Evolutionary conservation across 2,329 filamentous ascomycete species (phyloP).

Genomic region (Phaeosphaeria sp.): DNA sequence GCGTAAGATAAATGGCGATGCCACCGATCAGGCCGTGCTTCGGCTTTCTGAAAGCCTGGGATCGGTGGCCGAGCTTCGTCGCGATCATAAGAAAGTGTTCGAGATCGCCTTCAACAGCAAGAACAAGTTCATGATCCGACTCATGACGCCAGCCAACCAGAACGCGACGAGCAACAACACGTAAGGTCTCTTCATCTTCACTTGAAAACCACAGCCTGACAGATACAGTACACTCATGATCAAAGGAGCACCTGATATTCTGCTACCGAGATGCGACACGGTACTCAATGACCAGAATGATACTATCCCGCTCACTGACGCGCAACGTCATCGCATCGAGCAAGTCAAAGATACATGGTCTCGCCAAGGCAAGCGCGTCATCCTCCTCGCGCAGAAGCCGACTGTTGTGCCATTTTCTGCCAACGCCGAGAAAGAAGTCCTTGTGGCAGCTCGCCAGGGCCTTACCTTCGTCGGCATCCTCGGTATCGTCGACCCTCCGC

Average conservation of each 20-base stretch:
- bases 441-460: slow-evolving; percentile 57
- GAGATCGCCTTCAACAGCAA: slow-evolving; percentile 75
- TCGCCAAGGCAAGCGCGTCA: slow-evolving; percentile 70
- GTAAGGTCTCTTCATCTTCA: neutral
- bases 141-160: slow-evolving; percentile 55
- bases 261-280: slow-evolving; percentile 68
- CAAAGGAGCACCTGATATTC: slow-evolving; percentile 79
- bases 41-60: slow-evolving; percentile 73
- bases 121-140: slow-evolving; percentile 81
- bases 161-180: slow-evolving; percentile 36
- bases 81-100: slow-evolving; percentile 70
- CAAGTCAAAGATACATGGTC: slow-evolving; percentile 73
- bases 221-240: slow-evolving; percentile 65
- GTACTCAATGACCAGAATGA: slow-evolving; percentile 65
- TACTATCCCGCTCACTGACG: slow-evolving; percentile 55
- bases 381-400: slow-evolving; percentile 70
- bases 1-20: slow-evolving; percentile 74
- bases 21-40: slow-evolving; percentile 77
- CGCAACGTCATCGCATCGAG: slow-evolving; percentile 59
- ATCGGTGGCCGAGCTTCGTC: slow-evolving; percentile 65
- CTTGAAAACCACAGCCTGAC: neutral
- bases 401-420: slow-evolving; percentile 51
- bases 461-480: slow-evolving; percentile 64
- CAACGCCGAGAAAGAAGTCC: slow-evolving; percentile 65
- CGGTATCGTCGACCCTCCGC: slow-evolving; percentile 66